Percentiles rank a stretch among this genome's conserved stretches.
Evolutionary conservation across 441 rosid genomes (phyloP).

Genomic region (Syzygium malaccense): DNA sequence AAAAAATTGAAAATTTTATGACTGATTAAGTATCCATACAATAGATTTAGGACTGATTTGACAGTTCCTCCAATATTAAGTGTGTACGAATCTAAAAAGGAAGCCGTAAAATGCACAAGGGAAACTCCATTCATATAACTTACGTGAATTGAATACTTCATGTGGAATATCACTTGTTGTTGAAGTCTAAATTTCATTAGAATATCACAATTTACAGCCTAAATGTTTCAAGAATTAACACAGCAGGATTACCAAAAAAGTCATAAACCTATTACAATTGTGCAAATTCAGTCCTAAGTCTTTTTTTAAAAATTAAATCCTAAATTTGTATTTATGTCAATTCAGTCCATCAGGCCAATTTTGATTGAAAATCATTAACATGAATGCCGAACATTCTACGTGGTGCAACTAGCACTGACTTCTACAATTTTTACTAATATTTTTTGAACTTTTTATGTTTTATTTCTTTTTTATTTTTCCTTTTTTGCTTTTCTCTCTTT

Average conservation of each 20-base stretch:
- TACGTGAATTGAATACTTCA: not conserved
- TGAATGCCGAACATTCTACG: fast-evolving
- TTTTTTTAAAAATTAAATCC: no score
- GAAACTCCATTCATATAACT: not conserved
- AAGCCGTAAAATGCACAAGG: not conserved
- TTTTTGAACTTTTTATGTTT: no score
- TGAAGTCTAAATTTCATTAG: not conserved
- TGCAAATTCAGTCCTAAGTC: no score
- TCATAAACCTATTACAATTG: no score
- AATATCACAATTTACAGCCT: not conserved
- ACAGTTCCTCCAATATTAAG: not conserved
- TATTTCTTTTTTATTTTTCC: no score
- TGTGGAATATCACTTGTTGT: not conserved
- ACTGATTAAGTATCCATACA: not conserved
- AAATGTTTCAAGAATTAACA: not conserved
- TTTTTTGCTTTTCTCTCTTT: no score
- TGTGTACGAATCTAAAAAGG: not conserved
- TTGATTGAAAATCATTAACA: no score
- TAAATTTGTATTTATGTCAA: no score
- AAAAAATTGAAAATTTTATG: not conserved
- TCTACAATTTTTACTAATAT: no score
- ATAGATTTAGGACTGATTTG: not conserved
- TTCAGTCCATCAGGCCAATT: no score
- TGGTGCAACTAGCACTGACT: fast-evolving
- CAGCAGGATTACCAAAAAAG: no score